These are phyloP conservation scores for Pisolithus albus DNA, from an alignment of 768 basidiomycete species.

Conservation along the genomic window DNA sequence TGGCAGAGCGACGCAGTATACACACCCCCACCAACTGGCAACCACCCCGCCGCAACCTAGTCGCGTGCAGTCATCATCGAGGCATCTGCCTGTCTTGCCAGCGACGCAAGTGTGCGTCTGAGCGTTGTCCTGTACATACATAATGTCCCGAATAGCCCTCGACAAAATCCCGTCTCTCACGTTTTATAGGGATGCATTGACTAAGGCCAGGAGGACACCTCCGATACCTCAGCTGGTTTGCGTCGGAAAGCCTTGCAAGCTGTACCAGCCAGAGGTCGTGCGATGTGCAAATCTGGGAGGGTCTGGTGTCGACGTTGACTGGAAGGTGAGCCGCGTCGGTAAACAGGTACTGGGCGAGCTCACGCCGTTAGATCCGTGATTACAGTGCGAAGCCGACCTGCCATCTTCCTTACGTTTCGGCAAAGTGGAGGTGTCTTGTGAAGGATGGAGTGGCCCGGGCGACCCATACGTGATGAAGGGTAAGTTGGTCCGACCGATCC, in stretches of 20 bases:
- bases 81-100: background rate
- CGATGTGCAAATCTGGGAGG: conserved; percentile 80
- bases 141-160: conserved; percentile 67
- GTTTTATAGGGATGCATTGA: conserved; percentile 66
- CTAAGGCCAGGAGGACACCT: conserved; percentile 55
- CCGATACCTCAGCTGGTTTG: conserved; percentile 79
- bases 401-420: conserved; percentile 81
- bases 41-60: background rate
- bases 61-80: background rate
- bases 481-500: conserved; percentile 20
- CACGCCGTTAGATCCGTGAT: background rate
- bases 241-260: conserved; percentile 66
- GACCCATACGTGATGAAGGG: conserved; percentile 86
- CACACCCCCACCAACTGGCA: background rate
- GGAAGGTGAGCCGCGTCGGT: conserved; percentile 57
- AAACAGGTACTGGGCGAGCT: background rate
- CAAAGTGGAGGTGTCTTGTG: conserved; percentile 79
- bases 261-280: conserved; percentile 79
- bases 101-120: background rate
- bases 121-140: background rate
- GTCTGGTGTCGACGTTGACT: conserved; percentile 73
- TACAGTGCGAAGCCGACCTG: conserved; percentile 83
- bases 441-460: conserved; percentile 81
- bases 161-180: conserved; percentile 68
- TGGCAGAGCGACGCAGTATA: conserved; percentile 1